Percentiles rank a stretch among this genome's conserved stretches.
Conservation (phyloP, 2,329 filamentous ascomycete species). For the Fusarium poae region DNA sequence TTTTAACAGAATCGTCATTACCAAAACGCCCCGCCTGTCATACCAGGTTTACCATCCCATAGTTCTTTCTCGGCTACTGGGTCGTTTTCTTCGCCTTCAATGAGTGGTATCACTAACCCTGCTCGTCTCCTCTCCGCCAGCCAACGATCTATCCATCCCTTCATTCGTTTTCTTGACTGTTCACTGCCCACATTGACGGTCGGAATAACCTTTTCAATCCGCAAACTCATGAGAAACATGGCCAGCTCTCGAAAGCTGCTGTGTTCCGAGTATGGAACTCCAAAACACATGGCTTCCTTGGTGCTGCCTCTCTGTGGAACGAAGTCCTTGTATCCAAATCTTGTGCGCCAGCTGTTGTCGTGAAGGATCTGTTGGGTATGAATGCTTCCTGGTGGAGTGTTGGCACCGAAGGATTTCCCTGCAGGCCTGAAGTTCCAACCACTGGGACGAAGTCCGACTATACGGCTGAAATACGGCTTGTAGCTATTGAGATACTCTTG, state of each 20-base stretch:
- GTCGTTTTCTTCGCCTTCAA: conserved; percentile 56
- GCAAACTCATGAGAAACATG: conserved; percentile 88
- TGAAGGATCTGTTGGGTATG: conserved; percentile 66
- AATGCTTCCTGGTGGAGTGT: conserved; percentile 63
- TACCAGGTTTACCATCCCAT: conserved; percentile 57
- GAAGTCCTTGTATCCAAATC: conserved; percentile 79
- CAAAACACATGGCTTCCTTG: conserved; percentile 85
- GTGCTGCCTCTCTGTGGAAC: conserved; percentile 87
- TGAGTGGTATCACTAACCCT: conserved; percentile 63
- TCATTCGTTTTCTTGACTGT: conserved; percentile 69
- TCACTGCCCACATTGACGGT: conserved; percentile 86
- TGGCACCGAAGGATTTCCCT: conserved; percentile 66
- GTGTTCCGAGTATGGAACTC: conserved; percentile 96
- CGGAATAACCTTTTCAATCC: conserved; percentile 90
- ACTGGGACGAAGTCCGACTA: conserved; percentile 91
- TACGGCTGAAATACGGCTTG: conserved; percentile 83
- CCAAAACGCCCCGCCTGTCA: conserved; percentile 58
- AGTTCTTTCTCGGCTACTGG: conserved; percentile 47
- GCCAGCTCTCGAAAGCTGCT: conserved; percentile 94
- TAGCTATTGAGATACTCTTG: conserved; percentile 87
- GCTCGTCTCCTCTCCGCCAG: conserved; percentile 68
- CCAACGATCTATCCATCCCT: conserved; percentile 74
- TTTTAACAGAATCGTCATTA: conserved; percentile 34
- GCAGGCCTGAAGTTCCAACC: conserved; percentile 93
- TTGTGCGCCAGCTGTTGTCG: conserved; percentile 77